A percentile compares a stretch with the other conserved stretches of the same genome.
Conservation (phyloP, 352 stramenopile species). For the Globisporangium canariense region DNA sequence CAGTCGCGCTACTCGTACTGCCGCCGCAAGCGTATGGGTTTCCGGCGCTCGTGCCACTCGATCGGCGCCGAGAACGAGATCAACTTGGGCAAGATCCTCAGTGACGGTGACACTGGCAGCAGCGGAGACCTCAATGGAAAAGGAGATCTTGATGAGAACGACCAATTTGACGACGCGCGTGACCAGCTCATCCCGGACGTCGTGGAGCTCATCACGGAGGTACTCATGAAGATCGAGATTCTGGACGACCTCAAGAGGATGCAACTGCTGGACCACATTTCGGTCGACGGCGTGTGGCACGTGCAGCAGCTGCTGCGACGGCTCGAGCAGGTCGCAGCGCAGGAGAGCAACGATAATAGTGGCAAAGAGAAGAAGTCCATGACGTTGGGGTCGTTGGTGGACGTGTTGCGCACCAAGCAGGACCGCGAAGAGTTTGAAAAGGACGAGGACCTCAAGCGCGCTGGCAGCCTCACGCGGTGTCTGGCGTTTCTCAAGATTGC, state of each 20-base stretch:
- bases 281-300: constrained; percentile 74
- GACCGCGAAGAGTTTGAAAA: constrained; percentile 14
- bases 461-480: constrained; percentile 43
- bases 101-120: not conserved
- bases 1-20: constrained; percentile 71
- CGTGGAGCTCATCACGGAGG: constrained; percentile 68
- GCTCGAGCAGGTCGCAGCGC: constrained; percentile 22
- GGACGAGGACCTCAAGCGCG: constrained; percentile 34
- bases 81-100: constrained; percentile 7
- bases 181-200: constrained; percentile 60
- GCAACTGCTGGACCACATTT: constrained; percentile 79
- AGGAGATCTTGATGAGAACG: not conserved
- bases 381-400: constrained; percentile 31
- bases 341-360: constrained; percentile 8
- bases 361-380: constrained; percentile 1
- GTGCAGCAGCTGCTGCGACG: constrained; percentile 47
- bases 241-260: constrained; percentile 82
- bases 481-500: constrained; percentile 54
- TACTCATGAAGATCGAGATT: constrained; percentile 69
- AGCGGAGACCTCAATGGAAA: not conserved
- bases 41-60: constrained; percentile 69
- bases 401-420: constrained; percentile 17
- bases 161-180: constrained; percentile 29
- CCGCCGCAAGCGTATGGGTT: constrained; percentile 70
- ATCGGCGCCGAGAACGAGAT: constrained; percentile 58